Base-by-base conservation (phyloP, 2,329 filamentous ascomycete species). In the Nemania diffusa region DNA sequence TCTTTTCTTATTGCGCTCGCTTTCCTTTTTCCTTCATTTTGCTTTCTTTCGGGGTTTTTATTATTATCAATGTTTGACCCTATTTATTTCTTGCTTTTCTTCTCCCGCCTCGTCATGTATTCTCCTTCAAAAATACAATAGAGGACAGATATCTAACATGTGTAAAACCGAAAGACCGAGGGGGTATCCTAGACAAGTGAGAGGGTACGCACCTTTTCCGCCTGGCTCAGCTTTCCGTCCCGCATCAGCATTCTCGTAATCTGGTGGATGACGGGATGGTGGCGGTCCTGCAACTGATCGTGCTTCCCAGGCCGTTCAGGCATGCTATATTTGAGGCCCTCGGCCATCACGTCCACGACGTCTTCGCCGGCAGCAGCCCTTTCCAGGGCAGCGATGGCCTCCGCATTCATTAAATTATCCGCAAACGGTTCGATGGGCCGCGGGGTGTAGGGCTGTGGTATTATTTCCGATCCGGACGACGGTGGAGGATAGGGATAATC, bases 231-330 rank as follows among this genome's bases (percentile, higher is more conserved):
- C 84, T 97, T 97, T 73, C 96, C 96, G 80, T 98, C 88, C 74
- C 85, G 85, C 95, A 98, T 99, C 70, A 99, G 81, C 73, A 97
- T 84, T 78, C 94, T 94, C 20, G 94, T 97, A 74, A 98, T 85
- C 82, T 97, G 96, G 71, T 91, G 84, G 55, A 98, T 84, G 7
- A 97, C 85, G 1, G 92, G 89, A 77, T 97, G 92, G 78, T 98
- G 97, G 75, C 96, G 89, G 77, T 92, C 85, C 80, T 94, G 92
- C 74, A 95, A 82, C 80, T 92, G 85, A 76, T 84, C 78, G 32
- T 82, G 75, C 61, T 76, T 76, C 46, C 61, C 59, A 6, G 91
- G 89, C 63, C 90, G 81, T 40, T 84, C 82, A 1, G 94, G 94
- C 69, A 93, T 82, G 3, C 88, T 88, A 75, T 93, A 97, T 77